phyloP scores from a whole-genome alignment of 129 eudicot species.

The Escallonia rubra region DNA sequence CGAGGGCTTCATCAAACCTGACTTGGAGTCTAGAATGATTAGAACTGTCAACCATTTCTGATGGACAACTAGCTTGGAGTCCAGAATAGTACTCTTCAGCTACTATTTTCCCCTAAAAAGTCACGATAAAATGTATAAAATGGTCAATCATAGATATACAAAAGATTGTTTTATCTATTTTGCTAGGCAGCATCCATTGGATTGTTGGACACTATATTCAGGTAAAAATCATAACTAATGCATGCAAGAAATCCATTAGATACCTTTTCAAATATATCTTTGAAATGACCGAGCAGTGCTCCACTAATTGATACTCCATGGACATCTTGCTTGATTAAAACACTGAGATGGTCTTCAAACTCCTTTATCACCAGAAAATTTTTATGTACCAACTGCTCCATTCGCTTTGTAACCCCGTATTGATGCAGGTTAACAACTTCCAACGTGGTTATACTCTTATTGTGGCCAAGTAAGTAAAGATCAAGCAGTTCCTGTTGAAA shows the following conservation, averaged over 20 bases:
- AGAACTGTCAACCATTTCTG: conserved; percentile 13
- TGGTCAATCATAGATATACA: too few relatives aligned
- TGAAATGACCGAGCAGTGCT: conserved; percentile 53
- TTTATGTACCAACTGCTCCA: conserved; percentile 58
- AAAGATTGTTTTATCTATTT: too few relatives aligned
- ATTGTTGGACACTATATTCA: too few relatives aligned
- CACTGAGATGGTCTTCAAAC: conserved; percentile 46
- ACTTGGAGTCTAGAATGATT: conserved; percentile 23
- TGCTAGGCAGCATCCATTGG: too few relatives aligned
- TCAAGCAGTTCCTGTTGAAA: conserved; percentile 67
- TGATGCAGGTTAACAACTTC: conserved; percentile 34
- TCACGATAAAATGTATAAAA: neutral
- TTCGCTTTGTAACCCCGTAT: conserved; percentile 51
- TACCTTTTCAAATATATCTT: conserved; percentile 57
- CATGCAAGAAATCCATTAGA: neutral
- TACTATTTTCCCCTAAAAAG: conserved; percentile 44
- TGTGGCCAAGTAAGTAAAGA: conserved; percentile 53
- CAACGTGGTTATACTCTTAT: conserved; percentile 24
- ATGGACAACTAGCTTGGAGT: conserved; percentile 19
- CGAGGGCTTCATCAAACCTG: conserved; percentile 36
- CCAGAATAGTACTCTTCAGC: conserved; percentile 33
- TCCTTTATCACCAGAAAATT: conserved; percentile 48
- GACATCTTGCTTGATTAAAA: conserved; percentile 28
- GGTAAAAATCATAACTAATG: neutral
- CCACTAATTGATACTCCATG: conserved; percentile 34